Evolutionary conservation across 2,329 filamentous ascomycete genomes (phyloP).

Genomic region (Aspergillus ochraceus): DNA sequence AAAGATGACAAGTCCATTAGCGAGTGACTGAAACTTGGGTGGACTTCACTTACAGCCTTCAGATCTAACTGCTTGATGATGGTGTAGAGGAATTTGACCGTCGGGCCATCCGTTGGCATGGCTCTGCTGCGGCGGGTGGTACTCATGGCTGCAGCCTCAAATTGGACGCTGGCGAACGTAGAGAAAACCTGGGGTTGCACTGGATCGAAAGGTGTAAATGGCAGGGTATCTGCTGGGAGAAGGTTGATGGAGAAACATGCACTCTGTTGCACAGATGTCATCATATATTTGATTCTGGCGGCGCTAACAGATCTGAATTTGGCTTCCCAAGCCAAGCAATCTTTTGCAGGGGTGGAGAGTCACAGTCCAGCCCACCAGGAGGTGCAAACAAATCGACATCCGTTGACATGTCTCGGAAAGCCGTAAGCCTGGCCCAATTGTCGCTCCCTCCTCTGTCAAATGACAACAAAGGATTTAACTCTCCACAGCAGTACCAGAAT

Average conservation of each 20-base stretch:
- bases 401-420: background rate
- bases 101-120: constrained; percentile 51
- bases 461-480: background rate
- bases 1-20: background rate
- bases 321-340: background rate
- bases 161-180: background rate
- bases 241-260: constrained; percentile 12
- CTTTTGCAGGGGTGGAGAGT: background rate
- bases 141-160: constrained; percentile 24
- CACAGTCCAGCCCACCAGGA: background rate
- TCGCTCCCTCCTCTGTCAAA: background rate
- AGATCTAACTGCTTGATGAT: constrained; percentile 58
- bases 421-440: background rate
- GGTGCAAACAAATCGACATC: background rate
- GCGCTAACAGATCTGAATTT: background rate
- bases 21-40: background rate
- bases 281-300: constrained; percentile 9
- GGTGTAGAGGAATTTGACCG: constrained; percentile 54
- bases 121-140: constrained; percentile 41
- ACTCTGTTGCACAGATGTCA: constrained; percentile 14
- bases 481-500: too few species aligned
- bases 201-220: background rate
- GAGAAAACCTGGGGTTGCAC: background rate
- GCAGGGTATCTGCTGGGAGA: background rate
- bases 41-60: constrained; percentile 44